Base-by-base conservation (phyloP, 78 protist genomes). In the Bodo saltans region DNA sequence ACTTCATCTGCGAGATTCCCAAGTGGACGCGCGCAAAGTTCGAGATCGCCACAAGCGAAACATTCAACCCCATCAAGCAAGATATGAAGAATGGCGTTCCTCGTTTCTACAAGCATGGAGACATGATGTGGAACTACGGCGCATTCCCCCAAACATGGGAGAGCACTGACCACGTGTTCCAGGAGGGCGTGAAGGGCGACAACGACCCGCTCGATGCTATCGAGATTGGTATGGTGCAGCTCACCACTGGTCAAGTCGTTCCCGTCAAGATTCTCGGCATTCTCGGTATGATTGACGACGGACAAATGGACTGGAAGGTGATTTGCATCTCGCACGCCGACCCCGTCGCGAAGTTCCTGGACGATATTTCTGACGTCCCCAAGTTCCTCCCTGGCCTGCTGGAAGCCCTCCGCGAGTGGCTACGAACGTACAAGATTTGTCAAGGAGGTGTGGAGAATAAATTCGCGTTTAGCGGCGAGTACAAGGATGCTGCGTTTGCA, bases 1-100 rank as follows among this genome's bases (percentile, higher is more conserved):
- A 83, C n/a, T 86, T 79, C 47, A 29, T 87, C 70, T 69, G 83
- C 72, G 90, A 87, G 74, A 81, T 87, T 25, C 90, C 90, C n/a
- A 35, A 70, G 42, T 76, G 85, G 25, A 74, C 90, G 39, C 47
- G 72, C 35, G 86, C 42, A 0, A 87, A 87, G 90, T 74, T 34
- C 33, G 90, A 87, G 42, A 75, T 87, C 75, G 74, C 81, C 27
- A 72, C 83, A 4, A 41, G 3, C 1, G 87, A 83, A 34, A 12
- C 42, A 34, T 70, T 23, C 71, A 88, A 74, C 68, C 90, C 90
- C 27, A 83, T 88, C 72, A 83, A 83, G 83, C 87, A 83, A 42
- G 90, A 87, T 47, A 42, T 53, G 33, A 83, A 74, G 78, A 74
- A 82, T 29, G 90, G 90, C 38, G 37, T 41, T 60, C 80, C 72